phyloP scores from a whole-genome alignment of 192 early-diverging fungal species.

The Coemansia javaensis region DNA sequence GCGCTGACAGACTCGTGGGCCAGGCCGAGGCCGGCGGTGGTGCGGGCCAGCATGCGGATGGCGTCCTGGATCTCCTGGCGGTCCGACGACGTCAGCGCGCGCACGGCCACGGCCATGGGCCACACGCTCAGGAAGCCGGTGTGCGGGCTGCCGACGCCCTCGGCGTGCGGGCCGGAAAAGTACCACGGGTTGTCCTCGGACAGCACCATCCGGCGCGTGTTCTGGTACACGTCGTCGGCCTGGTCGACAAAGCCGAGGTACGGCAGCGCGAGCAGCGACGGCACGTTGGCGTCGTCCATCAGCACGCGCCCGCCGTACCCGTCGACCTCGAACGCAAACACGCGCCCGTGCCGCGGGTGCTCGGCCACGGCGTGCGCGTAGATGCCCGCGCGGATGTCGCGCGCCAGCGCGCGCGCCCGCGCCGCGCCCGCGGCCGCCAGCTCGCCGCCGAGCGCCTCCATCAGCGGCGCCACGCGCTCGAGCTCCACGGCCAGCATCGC shows the following conservation, averaged over 20 bases:
- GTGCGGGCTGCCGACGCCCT: slow-evolving; percentile 63
- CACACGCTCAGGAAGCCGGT: slow-evolving; percentile 57
- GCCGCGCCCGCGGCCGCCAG: slow-evolving; percentile 27
- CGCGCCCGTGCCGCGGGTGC: slow-evolving; percentile 51
- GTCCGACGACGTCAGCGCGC: slow-evolving; percentile 48
- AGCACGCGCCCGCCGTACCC: slow-evolving; percentile 59
- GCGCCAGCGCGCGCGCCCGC: slow-evolving; percentile 34
- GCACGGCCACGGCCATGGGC: slow-evolving; percentile 63
- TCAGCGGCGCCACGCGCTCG: slow-evolving; percentile 32
- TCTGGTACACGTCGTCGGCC: slow-evolving; percentile 52
- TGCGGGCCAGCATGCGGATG: slow-evolving; percentile 50
- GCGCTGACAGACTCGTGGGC: slow-evolving; percentile 64
- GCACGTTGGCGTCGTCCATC: slow-evolving; percentile 71
- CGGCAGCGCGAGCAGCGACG: slow-evolving; percentile 58
- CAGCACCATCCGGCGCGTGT: slow-evolving; percentile 57
- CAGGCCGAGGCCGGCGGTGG: slow-evolving; percentile 54
- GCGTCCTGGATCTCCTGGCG: slow-evolving; percentile 51
- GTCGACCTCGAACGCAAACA: slow-evolving; percentile 69
- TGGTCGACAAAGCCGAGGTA: slow-evolving; percentile 54
- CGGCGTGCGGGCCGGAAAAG: slow-evolving; percentile 51
- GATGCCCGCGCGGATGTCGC: slow-evolving; percentile 54
- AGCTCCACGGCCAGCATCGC: slow-evolving; percentile 58
- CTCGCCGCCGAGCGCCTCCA: slow-evolving; percentile 17
- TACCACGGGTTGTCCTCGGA: slow-evolving; percentile 62
- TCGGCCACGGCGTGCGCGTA: slow-evolving; percentile 43